These are phyloP conservation scores for Sugiyamaella grinbergsii DNA, from an alignment of 1,139 yeast genomes.

Conservation along the genomic window DNA sequence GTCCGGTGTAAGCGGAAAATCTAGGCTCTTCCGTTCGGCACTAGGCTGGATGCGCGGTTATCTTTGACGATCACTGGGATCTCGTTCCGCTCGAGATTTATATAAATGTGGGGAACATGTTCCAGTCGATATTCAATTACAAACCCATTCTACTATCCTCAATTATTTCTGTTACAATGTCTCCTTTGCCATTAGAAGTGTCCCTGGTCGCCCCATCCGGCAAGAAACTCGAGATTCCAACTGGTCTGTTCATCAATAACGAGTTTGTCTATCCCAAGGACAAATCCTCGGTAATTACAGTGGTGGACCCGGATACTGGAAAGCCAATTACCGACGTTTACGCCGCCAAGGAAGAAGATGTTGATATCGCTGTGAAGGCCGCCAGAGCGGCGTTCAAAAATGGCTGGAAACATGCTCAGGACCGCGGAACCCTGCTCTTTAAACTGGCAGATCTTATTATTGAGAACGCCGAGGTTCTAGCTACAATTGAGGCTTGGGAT, in stretches of 20 bases:
- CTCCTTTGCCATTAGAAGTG: conserved; percentile 25
- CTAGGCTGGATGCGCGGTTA: no score
- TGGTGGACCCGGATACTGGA: conserved; percentile 59
- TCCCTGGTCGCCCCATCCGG: conserved; percentile 64
- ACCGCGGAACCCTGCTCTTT: conserved; percentile 58
- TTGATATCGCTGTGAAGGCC: conserved; percentile 59
- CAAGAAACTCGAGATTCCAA: conserved; percentile 60
- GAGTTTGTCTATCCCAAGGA: conserved; percentile 55
- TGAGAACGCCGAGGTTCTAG: conserved; percentile 58
- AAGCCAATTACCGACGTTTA: conserved; percentile 56
- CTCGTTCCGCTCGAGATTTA: background rate
- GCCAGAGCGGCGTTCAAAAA: conserved; percentile 55
- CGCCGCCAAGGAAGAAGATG: conserved; percentile 56
- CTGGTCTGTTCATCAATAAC: conserved; percentile 65
- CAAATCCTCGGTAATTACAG: conserved; percentile 53
- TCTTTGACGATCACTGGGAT: no score
- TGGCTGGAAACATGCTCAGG: conserved; percentile 55
- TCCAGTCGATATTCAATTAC: no score
- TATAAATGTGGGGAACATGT: background rate
- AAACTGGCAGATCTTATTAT: conserved; percentile 69
- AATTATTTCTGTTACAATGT: conserved; percentile 1
- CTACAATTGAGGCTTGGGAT: conserved; percentile 79
- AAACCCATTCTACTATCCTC: no score
- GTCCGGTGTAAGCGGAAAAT: no score
- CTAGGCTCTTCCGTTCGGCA: no score